Evolutionary conservation across 345 rosid genomes (phyloP).

Genomic region (Alliaria petiolata): DNA sequence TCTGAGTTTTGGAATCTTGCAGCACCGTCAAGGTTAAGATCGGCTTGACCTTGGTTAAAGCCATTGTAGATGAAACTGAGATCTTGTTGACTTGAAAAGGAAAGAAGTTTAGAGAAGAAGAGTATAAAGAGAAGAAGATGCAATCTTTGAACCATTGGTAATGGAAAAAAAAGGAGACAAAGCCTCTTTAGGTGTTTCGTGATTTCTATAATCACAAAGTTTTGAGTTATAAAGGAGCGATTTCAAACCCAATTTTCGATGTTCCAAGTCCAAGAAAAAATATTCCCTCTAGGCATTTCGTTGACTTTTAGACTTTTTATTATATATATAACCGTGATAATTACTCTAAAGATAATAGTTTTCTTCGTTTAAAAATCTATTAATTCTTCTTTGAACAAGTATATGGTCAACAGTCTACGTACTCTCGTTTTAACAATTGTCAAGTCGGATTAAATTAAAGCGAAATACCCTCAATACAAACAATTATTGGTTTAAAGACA

Average conservation of each 20-base stretch:
- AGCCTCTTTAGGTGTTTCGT: background rate
- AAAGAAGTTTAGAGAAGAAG: constrained; percentile 6
- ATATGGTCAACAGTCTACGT: background rate
- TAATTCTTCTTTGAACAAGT: background rate
- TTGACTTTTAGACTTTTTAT: constrained; percentile 1
- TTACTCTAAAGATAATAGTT: background rate
- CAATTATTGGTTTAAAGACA: background rate
- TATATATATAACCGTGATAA: background rate
- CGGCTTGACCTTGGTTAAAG: constrained; percentile 29
- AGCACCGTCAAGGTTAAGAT: constrained; percentile 33
- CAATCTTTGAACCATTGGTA: constrained; percentile 10
- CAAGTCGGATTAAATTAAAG: background rate
- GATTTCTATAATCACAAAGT: background rate
- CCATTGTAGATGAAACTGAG: constrained; percentile 39
- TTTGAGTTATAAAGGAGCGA: background rate
- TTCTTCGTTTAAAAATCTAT: background rate
- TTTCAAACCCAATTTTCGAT: background rate
- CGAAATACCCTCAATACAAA: background rate
- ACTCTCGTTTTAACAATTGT: background rate
- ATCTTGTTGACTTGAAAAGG: constrained; percentile 26
- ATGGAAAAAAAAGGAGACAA: background rate
- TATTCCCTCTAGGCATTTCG: background rate
- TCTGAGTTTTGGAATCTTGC: constrained; percentile 29
- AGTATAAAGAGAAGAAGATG: background rate
- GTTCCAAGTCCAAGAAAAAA: background rate